phyloP scores from a whole-genome alignment of 768 basidiomycete species.

The Megacollybia marginata region DNA sequence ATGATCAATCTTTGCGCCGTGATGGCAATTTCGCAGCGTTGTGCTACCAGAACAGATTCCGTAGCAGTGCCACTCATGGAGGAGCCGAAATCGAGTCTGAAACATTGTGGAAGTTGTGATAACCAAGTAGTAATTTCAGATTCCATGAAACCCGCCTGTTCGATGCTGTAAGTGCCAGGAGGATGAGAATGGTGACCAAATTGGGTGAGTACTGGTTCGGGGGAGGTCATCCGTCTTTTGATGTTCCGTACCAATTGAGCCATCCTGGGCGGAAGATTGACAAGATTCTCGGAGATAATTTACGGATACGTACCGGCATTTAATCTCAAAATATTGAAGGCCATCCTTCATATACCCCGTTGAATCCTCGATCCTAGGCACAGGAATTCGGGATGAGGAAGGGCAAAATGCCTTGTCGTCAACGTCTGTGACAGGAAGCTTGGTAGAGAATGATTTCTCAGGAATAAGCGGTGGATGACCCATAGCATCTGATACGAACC shows the following conservation, averaged over 20 bases:
- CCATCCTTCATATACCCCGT: slow-evolving; percentile 11
- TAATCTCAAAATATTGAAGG: slow-evolving; percentile 45
- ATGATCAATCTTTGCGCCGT: slow-evolving; percentile 54
- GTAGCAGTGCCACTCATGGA: slow-evolving; percentile 8
- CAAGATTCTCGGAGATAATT: neutral
- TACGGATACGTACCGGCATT: slow-evolving; percentile 48
- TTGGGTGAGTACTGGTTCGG: slow-evolving; percentile 8
- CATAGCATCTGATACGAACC: slow-evolving; percentile 64
- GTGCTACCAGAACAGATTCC: slow-evolving; percentile 34
- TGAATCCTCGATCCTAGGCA: slow-evolving; percentile 18
- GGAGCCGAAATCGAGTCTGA: slow-evolving; percentile 33
- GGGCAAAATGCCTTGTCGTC: slow-evolving; percentile 47
- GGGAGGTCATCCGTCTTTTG: slow-evolving; percentile 41
- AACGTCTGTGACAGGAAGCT: slow-evolving; percentile 43
- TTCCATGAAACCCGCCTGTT: slow-evolving; percentile 55
- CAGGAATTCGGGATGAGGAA: slow-evolving; percentile 35
- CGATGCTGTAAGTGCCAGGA: slow-evolving; percentile 42
- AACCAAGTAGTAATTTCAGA: slow-evolving; percentile 49
- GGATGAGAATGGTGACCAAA: slow-evolving; percentile 14
- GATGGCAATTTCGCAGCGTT: slow-evolving; percentile 55
- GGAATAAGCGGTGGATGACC: slow-evolving; percentile 56
- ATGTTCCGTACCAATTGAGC: slow-evolving; percentile 57
- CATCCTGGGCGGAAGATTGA: slow-evolving; percentile 30
- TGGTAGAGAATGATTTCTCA: slow-evolving; percentile 46
- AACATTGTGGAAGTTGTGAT: slow-evolving; percentile 39